Percentiles rank a stretch among this genome's conserved stretches.
Evolutionary conservation across 106 monocot genomes (phyloP).

Genomic region (Triglochin maritima): DNA sequence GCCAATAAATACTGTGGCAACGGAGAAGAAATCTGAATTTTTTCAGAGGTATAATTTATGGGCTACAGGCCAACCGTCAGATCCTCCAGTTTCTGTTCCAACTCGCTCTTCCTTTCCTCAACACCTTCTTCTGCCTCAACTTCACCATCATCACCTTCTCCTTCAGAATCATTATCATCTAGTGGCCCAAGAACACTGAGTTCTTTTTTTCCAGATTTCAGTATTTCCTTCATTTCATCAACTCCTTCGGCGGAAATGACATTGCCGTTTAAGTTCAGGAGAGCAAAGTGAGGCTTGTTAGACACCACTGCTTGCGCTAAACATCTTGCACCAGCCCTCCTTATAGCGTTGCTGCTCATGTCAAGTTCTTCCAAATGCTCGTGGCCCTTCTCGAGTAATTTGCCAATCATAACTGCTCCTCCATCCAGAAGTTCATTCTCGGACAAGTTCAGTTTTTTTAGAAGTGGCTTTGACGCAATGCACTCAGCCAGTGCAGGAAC

Average conservation of each 20-base stretch:
- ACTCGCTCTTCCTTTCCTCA: slow-evolving; percentile 23
- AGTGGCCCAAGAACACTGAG: slow-evolving; percentile 60
- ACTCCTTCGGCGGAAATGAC: slow-evolving; percentile 87
- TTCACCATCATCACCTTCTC: slow-evolving; percentile 30
- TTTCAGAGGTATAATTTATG: too few species aligned
- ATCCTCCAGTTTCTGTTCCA: slow-evolving; percentile 42
- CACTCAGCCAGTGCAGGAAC: slow-evolving; percentile 32
- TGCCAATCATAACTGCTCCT: slow-evolving; percentile 57
- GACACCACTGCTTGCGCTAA: slow-evolving; percentile 48
- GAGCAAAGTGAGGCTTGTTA: slow-evolving; percentile 45
- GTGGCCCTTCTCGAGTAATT: slow-evolving; percentile 39
- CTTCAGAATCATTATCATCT: slow-evolving; percentile 84
- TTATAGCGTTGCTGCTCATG: slow-evolving; percentile 53
- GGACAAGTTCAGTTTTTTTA: slow-evolving; percentile 55
- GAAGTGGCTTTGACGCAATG: slow-evolving; percentile 24
- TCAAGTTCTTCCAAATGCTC: slow-evolving; percentile 59
- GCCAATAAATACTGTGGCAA: too few species aligned
- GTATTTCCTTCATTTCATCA: slow-evolving; percentile 74
- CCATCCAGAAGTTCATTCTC: slow-evolving; percentile 85
- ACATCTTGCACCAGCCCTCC: slow-evolving; percentile 64
- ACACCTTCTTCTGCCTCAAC: slow-evolving; percentile 36
- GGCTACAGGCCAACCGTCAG: slow-evolving; percentile 35
- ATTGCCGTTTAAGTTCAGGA: slow-evolving; percentile 78
- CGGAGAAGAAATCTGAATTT: too few species aligned
- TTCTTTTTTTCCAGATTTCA: slow-evolving; percentile 37